phyloP scores from a whole-genome alignment of 495 filamentous ascomycete genomes.

The Podospora sp. region DNA sequence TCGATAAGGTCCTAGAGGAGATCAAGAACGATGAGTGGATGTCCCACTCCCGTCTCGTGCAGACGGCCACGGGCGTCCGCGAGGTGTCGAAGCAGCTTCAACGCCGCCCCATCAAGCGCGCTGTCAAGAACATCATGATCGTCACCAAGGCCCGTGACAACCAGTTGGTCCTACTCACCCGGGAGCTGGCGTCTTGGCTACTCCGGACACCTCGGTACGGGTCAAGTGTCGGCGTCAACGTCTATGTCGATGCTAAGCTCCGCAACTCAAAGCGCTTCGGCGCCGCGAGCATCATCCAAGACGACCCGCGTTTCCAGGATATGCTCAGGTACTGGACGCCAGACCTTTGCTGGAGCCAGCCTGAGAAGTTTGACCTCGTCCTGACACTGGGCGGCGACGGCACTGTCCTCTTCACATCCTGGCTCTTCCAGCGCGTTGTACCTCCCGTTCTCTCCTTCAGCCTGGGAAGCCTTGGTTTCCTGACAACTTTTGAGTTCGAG shows the following conservation, averaged over 20 bases:
- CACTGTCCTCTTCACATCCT: slow-evolving; percentile 88
- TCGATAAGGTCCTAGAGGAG: slow-evolving; percentile 93
- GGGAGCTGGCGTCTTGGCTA: slow-evolving; percentile 83
- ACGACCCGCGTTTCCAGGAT: slow-evolving; percentile 68
- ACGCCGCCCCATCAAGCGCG: slow-evolving; percentile 81
- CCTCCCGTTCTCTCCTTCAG: slow-evolving; percentile 89
- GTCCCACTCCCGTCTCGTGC: slow-evolving; percentile 88
- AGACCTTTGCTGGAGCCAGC: slow-evolving; percentile 85
- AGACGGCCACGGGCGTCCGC: slow-evolving; percentile 90
- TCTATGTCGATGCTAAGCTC: slow-evolving; percentile 93
- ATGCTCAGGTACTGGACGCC: slow-evolving; percentile 95
- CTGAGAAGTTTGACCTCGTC: slow-evolving; percentile 91
- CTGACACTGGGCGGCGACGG: slow-evolving; percentile 91
- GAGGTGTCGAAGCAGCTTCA: slow-evolving; percentile 95
- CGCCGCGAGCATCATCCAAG: slow-evolving; percentile 67
- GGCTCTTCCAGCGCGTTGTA: slow-evolving; percentile 92
- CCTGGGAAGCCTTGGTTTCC: slow-evolving; percentile 84
- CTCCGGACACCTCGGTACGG: slow-evolving; percentile 82
- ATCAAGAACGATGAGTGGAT: slow-evolving; percentile 87
- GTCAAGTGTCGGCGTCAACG: slow-evolving; percentile 76
- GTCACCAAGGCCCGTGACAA: slow-evolving; percentile 96
- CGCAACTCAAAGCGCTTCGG: slow-evolving; percentile 85
- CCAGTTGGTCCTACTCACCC: slow-evolving; percentile 78
- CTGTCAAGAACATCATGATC: slow-evolving; percentile 90
- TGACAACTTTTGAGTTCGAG: slow-evolving; percentile 90